Conservation (phyloP, 768 basidiomycete genomes). For the Omphalotus guepiniiformis region DNA sequence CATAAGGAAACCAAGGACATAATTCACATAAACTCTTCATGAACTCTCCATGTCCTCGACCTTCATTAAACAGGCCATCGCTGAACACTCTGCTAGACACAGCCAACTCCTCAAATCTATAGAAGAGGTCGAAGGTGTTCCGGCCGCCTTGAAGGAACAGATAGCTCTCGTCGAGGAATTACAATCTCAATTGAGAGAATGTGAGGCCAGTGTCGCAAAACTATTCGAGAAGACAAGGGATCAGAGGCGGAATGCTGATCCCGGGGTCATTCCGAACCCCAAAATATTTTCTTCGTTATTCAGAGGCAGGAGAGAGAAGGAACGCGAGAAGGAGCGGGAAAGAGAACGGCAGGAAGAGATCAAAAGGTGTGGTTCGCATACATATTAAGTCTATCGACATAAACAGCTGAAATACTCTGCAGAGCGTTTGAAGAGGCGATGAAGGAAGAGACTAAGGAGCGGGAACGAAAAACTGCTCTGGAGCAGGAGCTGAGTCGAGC, state of each 20-base stretch:
- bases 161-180: not conserved
- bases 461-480: not conserved
- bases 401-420: not conserved
- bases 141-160: not conserved
- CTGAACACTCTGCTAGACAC: slow-evolving; percentile 5
- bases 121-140: not conserved
- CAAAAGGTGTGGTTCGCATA: not conserved
- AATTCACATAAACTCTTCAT: too few relatives aligned
- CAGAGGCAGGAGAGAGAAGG: not conserved
- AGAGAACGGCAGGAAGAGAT: not conserved
- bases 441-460: slow-evolving; percentile 1
- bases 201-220: slow-evolving; percentile 4
- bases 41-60: slow-evolving; percentile 6
- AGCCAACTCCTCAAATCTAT: not conserved
- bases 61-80: slow-evolving; percentile 5
- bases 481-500: slow-evolving; percentile 1
- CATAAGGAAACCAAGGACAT: too few relatives aligned
- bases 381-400: not conserved
- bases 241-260: slow-evolving; percentile 3
- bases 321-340: slow-evolving; percentile 2
- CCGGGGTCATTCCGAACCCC: not conserved
- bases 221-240: slow-evolving; percentile 5
- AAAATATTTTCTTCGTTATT: not conserved
- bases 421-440: slow-evolving; percentile 6
- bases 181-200: slow-evolving; percentile 1